Evolutionary conservation across 495 filamentous ascomycete species (phyloP).

Genomic region (Xylaria cubensis): DNA sequence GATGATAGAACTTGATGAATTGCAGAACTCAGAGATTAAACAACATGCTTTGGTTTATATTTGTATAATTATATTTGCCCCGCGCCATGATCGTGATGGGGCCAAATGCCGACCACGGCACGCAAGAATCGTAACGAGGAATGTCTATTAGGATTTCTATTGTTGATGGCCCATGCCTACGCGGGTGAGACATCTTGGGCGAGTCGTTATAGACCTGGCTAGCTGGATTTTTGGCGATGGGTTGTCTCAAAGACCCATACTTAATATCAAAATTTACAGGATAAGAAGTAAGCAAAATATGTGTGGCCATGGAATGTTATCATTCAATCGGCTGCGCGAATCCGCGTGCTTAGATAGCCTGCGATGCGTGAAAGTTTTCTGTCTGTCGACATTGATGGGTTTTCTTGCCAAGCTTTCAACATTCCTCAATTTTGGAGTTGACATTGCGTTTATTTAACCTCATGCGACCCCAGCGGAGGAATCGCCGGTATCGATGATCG

Average conservation of each 20-base stretch:
- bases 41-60: constrained; percentile 18
- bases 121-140: constrained; percentile 31
- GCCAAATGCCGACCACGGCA: constrained; percentile 37
- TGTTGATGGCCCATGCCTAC: constrained; percentile 28
- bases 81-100: constrained; percentile 26
- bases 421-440: neutral
- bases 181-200: constrained; percentile 36
- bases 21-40: neutral
- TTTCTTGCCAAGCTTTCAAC: neutral
- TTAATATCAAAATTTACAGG: neutral
- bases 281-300: neutral
- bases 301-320: neutral
- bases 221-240: neutral
- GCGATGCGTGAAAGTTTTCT: neutral
- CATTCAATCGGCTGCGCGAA: neutral
- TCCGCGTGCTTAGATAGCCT: neutral
- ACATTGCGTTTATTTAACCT: neutral
- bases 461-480: neutral
- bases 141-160: constrained; percentile 37
- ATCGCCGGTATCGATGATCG: neutral
- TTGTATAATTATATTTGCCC: constrained; percentile 30
- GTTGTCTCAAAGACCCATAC: neutral
- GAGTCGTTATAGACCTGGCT: neutral
- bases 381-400: neutral
- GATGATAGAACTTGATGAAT: constrained; percentile 24